Percentiles rank a stretch among this genome's conserved stretches.
phyloP scores from a whole-genome alignment of 1,284 basidiomycete species.

The Fomitiporia mediterranea region DNA sequence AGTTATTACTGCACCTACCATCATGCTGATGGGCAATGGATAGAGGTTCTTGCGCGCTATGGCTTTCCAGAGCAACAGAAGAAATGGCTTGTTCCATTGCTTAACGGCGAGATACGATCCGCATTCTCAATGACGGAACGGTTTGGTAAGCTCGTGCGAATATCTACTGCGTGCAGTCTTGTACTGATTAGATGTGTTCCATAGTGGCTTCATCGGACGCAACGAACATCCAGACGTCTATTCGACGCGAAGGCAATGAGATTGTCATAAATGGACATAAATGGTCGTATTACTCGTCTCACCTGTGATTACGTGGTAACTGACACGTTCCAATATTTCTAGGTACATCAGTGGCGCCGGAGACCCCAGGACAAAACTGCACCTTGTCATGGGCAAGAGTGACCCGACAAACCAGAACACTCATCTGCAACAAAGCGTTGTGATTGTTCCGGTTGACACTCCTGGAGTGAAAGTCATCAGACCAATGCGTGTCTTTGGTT shows the following conservation, averaged over 20 bases:
- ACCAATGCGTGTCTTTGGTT: conserved; percentile 90
- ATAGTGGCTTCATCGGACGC: conserved; percentile 93
- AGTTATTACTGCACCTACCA: neutral
- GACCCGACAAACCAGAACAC: conserved; percentile 67
- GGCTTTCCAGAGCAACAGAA: conserved; percentile 87
- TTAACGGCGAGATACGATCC: conserved; percentile 91
- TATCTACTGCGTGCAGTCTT: conserved; percentile 11
- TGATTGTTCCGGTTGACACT: conserved; percentile 85
- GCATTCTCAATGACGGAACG: conserved; percentile 95
- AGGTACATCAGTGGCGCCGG: conserved; percentile 98
- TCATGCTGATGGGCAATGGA: conserved; percentile 10
- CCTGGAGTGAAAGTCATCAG: conserved; percentile 88
- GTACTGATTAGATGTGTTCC: conserved; percentile 10
- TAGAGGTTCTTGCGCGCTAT: conserved; percentile 95
- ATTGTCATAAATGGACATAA: conserved; percentile 97
- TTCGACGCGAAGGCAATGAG: conserved; percentile 80
- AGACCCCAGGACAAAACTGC: conserved; percentile 85
- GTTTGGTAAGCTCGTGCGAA: conserved; percentile 50
- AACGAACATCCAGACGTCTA: conserved; percentile 91
- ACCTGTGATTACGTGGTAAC: neutral
- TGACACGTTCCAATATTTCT: conserved; percentile 8
- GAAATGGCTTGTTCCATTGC: conserved; percentile 83
- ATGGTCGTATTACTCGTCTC: too few relatives aligned
- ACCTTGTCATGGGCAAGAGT: conserved; percentile 93
- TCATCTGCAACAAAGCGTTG: conserved; percentile 89